Evolutionary conservation across 2,329 filamentous ascomycete species (phyloP).

Genomic region (Malbranchea cinnamomea): DNA sequence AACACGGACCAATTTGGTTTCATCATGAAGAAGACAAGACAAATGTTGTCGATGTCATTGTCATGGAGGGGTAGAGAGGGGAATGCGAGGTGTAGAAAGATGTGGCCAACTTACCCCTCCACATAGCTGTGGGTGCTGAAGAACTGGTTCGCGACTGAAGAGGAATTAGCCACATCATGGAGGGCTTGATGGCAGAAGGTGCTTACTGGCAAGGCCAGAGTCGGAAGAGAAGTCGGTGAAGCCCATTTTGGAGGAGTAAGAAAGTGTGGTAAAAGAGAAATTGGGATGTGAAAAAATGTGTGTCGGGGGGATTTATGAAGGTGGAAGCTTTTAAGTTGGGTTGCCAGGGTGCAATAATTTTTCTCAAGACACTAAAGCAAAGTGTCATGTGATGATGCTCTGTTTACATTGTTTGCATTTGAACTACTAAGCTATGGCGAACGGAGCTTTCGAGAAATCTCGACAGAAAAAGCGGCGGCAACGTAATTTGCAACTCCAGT

Average conservation of each 20-base stretch:
- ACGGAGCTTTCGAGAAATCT: conserved; percentile 25
- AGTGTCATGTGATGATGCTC: too few relatives aligned
- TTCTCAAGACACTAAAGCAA: too few relatives aligned
- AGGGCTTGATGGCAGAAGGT: conserved; percentile 13
- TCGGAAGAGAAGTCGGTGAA: conserved; percentile 52
- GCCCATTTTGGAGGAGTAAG: conserved; percentile 37
- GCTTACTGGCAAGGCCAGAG: conserved; percentile 45
- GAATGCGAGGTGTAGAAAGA: conserved; percentile 13
- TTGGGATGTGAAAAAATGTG: conserved; percentile 10
- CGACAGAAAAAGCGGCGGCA: conserved; percentile 4
- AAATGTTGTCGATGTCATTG: too few relatives aligned
- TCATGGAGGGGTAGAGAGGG: conserved; percentile 10
- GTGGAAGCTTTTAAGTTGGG: conserved; percentile 10
- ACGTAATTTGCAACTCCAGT: too few relatives aligned
- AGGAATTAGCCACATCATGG: conserved; percentile 11
- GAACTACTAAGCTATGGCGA: too few relatives aligned
- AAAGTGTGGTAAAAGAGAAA: conserved; percentile 11
- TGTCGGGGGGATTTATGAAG: too few relatives aligned
- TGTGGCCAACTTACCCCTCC: conserved; percentile 51
- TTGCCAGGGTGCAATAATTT: too few relatives aligned
- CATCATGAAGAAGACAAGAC: conserved; percentile 54
- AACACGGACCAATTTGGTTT: conserved; percentile 87
- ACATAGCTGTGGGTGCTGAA: conserved; percentile 59
- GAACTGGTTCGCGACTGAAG: conserved; percentile 29
- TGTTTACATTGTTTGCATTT: too few relatives aligned